A percentile compares a stretch with the other conserved stretches of the same genome.
Evolutionary conservation across 805 yeast species (phyloP).

Genomic region (Saturnispora sanitii): DNA sequence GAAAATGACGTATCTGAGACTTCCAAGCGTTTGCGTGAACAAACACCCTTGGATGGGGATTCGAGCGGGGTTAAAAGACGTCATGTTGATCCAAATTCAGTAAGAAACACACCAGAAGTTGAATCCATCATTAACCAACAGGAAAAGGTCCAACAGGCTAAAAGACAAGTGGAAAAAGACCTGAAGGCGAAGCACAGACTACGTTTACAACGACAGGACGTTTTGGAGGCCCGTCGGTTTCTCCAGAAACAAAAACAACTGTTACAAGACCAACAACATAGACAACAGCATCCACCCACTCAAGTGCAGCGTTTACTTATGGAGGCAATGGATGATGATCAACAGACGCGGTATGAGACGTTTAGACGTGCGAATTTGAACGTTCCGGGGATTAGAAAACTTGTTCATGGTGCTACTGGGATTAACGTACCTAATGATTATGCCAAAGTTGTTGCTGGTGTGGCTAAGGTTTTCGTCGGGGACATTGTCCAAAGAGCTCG

Average conservation of each 20-base stretch:
- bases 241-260: too few relatives aligned
- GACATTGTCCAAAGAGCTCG: conserved; percentile 79
- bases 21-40: too few relatives aligned
- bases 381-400: conserved; percentile 66
- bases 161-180: too few relatives aligned
- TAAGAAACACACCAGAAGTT: not conserved
- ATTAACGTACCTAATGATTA: conserved; percentile 74
- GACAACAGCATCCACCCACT: too few relatives aligned
- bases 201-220: conserved; percentile 1
- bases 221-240: conserved; percentile 12
- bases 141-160: too few relatives aligned
- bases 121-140: too few relatives aligned
- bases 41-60: too few relatives aligned
- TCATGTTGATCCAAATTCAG: too few relatives aligned
- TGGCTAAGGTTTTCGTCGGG: conserved; percentile 82
- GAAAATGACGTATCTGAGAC: too few relatives aligned
- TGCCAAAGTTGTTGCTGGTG: conserved; percentile 74
- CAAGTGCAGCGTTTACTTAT: conserved; percentile 45
- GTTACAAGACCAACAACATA: too few relatives aligned
- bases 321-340: conserved; percentile 67
- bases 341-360: conserved; percentile 79
- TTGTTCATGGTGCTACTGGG: conserved; percentile 69
- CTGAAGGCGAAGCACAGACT: not conserved
- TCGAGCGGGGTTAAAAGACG: too few relatives aligned
- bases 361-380: conserved; percentile 70